Evolutionary conservation across 805 yeast genomes (phyloP).

Genomic region (Myxozyma udenii): DNA sequence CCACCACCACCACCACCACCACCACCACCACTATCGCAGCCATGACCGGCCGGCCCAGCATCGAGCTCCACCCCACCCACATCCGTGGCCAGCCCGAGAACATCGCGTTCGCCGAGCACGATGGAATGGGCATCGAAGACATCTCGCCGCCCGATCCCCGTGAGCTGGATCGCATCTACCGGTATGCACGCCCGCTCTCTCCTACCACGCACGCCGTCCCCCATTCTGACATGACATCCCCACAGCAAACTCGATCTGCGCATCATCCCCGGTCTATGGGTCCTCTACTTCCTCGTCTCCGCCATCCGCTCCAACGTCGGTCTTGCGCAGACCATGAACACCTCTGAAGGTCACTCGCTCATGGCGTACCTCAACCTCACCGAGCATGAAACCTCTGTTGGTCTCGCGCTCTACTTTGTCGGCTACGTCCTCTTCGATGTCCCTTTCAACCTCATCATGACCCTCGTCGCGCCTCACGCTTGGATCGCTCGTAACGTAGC

Average conservation of each 20-base stretch:
- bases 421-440: constrained; percentile 82
- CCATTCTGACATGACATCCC: background rate
- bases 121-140: constrained; percentile 17
- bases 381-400: constrained; percentile 61
- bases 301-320: constrained; percentile 51
- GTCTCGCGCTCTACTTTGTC: constrained; percentile 77
- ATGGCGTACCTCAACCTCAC: constrained; percentile 53
- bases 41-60: constrained; percentile 1
- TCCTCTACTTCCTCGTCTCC: constrained; percentile 71
- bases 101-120: constrained; percentile 20
- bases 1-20: too few species aligned
- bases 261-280: constrained; percentile 67
- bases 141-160: constrained; percentile 16
- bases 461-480: constrained; percentile 75
- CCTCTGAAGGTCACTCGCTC: constrained; percentile 76
- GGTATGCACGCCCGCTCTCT: background rate
- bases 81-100: constrained; percentile 28
- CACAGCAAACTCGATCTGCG: constrained; percentile 56
- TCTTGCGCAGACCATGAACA: constrained; percentile 51
- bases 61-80: constrained; percentile 21
- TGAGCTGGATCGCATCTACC: constrained; percentile 15
- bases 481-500: constrained; percentile 80
- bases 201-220: background rate
- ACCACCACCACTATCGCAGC: too few species aligned
- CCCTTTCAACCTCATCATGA: constrained; percentile 84